Evolutionary conservation across 768 basidiomycete genomes (phyloP), one percentile per base, ranked within the genome.

Genomic region (Tulasnella sp.): DNA sequence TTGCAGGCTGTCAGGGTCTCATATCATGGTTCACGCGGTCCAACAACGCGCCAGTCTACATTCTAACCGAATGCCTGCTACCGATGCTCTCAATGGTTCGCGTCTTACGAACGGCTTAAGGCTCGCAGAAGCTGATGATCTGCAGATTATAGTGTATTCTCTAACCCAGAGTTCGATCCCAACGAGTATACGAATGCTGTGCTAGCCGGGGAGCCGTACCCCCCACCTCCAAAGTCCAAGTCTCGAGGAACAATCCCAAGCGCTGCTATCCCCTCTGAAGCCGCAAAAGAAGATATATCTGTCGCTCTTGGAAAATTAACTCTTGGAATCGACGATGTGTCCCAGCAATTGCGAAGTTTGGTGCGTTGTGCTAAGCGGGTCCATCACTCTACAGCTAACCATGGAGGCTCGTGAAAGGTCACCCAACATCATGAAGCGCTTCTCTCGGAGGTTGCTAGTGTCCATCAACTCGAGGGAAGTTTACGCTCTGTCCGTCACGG

Each of bases 161-260:
- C 91, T 35, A 84, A 81, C 47, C 79, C 87, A 1, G 84, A 88
- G 39, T 98, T 98, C 79, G 90, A 96, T 78, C 84, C 92, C 17
- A 90, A 92, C 77, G 90, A 91, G 47, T 97, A 95, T 78, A 95
- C 95, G 2, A 95, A 95, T 79, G 88, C 92, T 17, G 86, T 96
- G 69, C 85, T 98, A 29, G 90, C 94, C 5, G 91, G 92, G 32
- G 90, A 94, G 75, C 78, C 87, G 0, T 93, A 95, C 78, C 86
- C 88, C 14, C 79, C 84, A 67, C 81, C 80, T 72, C 71, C n/a
- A 17, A 74, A 42, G 7, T 72, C 71, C 64, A 72, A 37, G 65
- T 78, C 9, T 73, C 77, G 76, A 72, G 77, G 22, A 75, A 82
- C 16, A 77, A 80, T 0, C 82, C 85, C 32, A 87, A 88, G 66